Evolutionary conservation across 768 basidiomycete genomes (phyloP).

Genomic region (Leccinum broughii): DNA sequence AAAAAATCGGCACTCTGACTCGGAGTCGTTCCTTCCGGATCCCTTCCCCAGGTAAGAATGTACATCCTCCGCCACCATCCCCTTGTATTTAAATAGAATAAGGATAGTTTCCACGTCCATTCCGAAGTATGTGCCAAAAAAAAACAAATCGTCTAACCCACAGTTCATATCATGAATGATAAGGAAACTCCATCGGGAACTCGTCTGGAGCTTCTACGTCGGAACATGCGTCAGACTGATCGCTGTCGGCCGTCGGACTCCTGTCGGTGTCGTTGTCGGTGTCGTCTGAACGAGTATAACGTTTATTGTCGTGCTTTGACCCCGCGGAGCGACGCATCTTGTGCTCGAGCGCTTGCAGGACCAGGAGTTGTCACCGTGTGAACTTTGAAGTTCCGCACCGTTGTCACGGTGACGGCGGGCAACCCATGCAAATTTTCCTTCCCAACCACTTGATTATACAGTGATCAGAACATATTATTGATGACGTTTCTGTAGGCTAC

Average conservation of each 20-base stretch:
- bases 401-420: background rate
- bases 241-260: slow-evolving; percentile 2
- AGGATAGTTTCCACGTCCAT: slow-evolving; percentile 23
- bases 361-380: background rate
- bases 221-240: slow-evolving; percentile 25
- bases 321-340: too few species aligned
- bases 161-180: slow-evolving; percentile 14
- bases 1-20: background rate
- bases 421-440: background rate
- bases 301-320: slow-evolving; percentile 9
- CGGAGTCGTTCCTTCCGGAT: background rate
- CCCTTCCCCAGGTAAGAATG: background rate
- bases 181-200: slow-evolving; percentile 22
- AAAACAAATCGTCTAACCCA: slow-evolving; percentile 8
- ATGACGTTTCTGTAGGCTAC: background rate
- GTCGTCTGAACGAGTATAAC: slow-evolving; percentile 28
- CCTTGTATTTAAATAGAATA: slow-evolving; percentile 29
- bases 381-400: background rate
- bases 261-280: slow-evolving; percentile 24
- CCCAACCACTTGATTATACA: background rate
- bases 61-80: background rate
- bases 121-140: slow-evolving; percentile 8
- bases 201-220: slow-evolving; percentile 28
- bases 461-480: background rate
- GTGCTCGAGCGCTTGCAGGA: too few species aligned